These are phyloP conservation scores for Pisolithus sp. DNA, from an alignment of 768 basidiomycete genomes.

Conservation along the genomic window DNA sequence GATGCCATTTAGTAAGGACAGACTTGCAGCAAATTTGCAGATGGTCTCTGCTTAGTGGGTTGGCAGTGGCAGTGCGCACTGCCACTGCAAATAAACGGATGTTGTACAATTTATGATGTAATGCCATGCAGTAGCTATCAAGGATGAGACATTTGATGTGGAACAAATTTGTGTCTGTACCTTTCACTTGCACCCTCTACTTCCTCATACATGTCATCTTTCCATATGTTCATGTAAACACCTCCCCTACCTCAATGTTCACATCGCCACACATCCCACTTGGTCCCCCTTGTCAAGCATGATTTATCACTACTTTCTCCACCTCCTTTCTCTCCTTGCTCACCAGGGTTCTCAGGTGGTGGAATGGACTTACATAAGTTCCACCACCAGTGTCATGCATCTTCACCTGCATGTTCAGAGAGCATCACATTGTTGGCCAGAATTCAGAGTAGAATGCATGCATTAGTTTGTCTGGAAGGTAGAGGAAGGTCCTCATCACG, in stretches of 20 bases:
- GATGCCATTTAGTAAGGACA: no score
- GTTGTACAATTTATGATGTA: no score
- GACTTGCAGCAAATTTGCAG: no score
- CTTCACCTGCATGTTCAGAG: conserved; percentile 12
- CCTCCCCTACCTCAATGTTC: not conserved
- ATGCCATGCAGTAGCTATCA: no score
- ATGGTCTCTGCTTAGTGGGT: no score
- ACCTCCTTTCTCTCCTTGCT: conserved; percentile 8
- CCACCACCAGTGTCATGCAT: not conserved
- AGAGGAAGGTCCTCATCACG: conserved; percentile 20
- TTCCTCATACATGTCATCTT: not conserved
- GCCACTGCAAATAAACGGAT: no score
- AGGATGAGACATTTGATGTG: no score
- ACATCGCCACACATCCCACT: conserved; percentile 1
- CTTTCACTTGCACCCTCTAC: not conserved
- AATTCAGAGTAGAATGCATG: conserved; percentile 46
- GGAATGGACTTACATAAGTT: not conserved
- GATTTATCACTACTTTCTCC: conserved; percentile 4
- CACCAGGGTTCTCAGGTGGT: conserved; percentile 6
- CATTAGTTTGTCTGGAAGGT: conserved; percentile 62
- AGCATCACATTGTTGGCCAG: conserved; percentile 44
- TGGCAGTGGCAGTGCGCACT: no score
- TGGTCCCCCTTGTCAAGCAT: conserved; percentile 17
- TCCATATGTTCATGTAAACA: not conserved
- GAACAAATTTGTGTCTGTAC: no score